These are phyloP conservation scores for Penstemon davidsonii DNA, from an alignment of 257 asterid species.

Conservation along the genomic window DNA sequence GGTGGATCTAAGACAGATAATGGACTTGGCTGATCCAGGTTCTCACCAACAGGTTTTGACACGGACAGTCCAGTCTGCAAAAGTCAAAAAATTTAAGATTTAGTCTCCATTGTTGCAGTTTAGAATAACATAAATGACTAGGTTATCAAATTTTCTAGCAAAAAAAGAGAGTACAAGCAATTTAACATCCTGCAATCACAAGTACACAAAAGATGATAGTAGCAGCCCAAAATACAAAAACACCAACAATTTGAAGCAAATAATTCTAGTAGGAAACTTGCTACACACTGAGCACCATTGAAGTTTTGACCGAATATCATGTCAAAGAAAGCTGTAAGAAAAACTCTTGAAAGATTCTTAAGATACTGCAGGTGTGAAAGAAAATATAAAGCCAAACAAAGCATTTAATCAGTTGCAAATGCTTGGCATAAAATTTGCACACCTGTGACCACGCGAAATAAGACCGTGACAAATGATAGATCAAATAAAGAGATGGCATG, in stretches of 20 bases:
- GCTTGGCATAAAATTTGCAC: background rate
- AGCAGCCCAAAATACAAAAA: too few relatives aligned
- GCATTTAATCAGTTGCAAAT: background rate
- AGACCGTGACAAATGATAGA: background rate
- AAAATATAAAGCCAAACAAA: background rate
- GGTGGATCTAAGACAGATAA: conserved; percentile 77
- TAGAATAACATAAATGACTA: background rate
- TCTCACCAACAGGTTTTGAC: conserved; percentile 48
- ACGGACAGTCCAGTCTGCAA: conserved; percentile 47
- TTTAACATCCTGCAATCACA: background rate
- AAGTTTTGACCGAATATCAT: background rate
- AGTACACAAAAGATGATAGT: background rate
- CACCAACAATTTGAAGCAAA: too few relatives aligned
- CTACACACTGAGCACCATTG: too few relatives aligned
- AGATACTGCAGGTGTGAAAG: conserved; percentile 1
- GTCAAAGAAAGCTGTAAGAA: background rate
- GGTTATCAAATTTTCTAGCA: background rate
- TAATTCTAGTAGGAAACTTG: too few relatives aligned
- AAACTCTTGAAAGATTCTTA: background rate
- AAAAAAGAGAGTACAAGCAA: background rate
- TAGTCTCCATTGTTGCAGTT: conserved; percentile 4
- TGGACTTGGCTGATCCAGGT: conserved; percentile 92
- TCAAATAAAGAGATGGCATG: background rate
- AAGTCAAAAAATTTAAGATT: conserved; percentile 16
- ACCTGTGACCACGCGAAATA: conserved; percentile 1